Evolutionary conservation across 2,329 filamentous ascomycete genomes (phyloP).

Genomic region (Neoarthrinium moseri): DNA sequence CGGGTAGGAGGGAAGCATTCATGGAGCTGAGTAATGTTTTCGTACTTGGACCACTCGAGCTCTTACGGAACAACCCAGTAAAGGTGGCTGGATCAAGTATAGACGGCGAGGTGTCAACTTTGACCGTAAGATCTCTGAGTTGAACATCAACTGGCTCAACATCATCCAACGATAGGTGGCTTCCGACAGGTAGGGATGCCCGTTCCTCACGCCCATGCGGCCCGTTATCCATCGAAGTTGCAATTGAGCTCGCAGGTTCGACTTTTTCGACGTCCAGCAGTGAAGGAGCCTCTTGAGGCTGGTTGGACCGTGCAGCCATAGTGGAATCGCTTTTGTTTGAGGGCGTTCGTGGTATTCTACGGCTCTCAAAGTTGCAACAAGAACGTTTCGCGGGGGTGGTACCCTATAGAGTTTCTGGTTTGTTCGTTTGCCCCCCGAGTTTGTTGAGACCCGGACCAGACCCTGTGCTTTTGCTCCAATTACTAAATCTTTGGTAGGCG

Average conservation of each 20-base stretch:
- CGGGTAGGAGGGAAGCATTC: conserved; percentile 61
- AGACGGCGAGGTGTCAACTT: conserved; percentile 57
- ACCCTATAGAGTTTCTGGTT: no score
- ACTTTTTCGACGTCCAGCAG: conserved; percentile 2
- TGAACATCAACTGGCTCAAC: conserved; percentile 46
- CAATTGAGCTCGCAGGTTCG: conserved; percentile 8
- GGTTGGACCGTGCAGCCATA: no score
- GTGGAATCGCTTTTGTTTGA: no score
- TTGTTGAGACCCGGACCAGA: no score
- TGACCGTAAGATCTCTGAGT: conserved; percentile 47
- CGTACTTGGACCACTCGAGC: conserved; percentile 25
- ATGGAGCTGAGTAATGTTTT: conserved; percentile 63
- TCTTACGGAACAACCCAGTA: conserved; percentile 33
- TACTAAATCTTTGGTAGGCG: no score
- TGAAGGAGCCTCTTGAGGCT: background rate
- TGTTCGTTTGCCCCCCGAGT: no score
- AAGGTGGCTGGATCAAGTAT: conserved; percentile 49
- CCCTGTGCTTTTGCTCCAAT: no score
- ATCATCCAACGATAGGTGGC: conserved; percentile 20
- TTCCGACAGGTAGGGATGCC: conserved; percentile 1
- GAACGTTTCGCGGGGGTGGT: no score
- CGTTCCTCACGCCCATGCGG: background rate
- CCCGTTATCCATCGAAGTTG: conserved; percentile 6
- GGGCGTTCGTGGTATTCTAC: no score
- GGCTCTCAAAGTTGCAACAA: no score